Conservation (phyloP, 441 rosid genomes). For the Croton laevigatus region DNA sequence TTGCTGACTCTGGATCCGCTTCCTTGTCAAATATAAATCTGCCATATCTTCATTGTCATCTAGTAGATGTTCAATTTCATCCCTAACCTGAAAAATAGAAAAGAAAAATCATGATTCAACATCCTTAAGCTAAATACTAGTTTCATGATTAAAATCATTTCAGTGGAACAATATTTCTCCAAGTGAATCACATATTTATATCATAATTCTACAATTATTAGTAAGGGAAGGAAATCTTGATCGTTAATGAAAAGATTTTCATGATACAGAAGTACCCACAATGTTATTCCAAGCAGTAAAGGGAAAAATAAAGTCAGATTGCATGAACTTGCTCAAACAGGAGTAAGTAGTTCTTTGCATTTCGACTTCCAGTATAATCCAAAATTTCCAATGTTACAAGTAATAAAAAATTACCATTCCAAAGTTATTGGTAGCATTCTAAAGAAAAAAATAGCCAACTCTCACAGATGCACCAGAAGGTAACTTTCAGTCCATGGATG, state of each 20-base stretch:
- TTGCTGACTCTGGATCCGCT: slow-evolving; percentile 81
- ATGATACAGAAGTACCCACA: not conserved
- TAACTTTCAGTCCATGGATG: not conserved
- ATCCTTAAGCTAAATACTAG: slow-evolving; percentile 2
- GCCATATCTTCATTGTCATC: slow-evolving; percentile 96
- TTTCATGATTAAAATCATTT: not conserved
- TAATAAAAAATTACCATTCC: not conserved
- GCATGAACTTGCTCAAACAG: not conserved
- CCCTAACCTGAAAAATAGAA: slow-evolving; percentile 62
- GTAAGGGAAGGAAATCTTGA: not conserved
- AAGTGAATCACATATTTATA: not conserved
- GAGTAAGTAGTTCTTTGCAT: not conserved
- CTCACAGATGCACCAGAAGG: not conserved
- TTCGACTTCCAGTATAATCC: not conserved
- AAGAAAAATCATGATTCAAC: not conserved
- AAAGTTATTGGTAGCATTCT: not conserved
- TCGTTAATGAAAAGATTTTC: not conserved
- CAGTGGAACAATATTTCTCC: no score
- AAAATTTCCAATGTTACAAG: not conserved
- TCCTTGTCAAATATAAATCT: slow-evolving; percentile 77
- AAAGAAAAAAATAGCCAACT: not conserved
- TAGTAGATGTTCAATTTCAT: slow-evolving; percentile 82
- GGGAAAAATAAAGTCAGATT: not conserved
- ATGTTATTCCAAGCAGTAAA: not conserved
- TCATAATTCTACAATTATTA: not conserved